Conservation (phyloP, 257 asterid genomes). For the Solanum bulbocastanum region DNA sequence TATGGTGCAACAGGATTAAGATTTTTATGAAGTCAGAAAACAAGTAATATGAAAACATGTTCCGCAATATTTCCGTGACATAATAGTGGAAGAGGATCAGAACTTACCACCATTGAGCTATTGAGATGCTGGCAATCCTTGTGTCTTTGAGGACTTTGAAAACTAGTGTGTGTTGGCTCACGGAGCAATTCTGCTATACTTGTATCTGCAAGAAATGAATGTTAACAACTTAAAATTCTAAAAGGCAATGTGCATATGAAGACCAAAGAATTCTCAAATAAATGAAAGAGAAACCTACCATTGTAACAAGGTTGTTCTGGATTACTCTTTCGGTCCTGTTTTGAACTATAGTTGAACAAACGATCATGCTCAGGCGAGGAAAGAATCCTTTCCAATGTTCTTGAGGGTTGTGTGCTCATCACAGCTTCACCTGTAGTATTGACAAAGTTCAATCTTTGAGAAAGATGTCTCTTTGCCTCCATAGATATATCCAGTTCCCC, state of each 20-base stretch:
- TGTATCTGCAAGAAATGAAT: background rate
- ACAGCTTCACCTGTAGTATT: constrained; percentile 7
- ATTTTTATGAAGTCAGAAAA: background rate
- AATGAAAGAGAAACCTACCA: background rate
- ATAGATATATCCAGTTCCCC: constrained; percentile 35
- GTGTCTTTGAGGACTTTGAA: constrained; percentile 1
- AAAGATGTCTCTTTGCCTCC: constrained; percentile 83
- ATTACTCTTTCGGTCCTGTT: constrained; percentile 6
- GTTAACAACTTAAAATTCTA: background rate
- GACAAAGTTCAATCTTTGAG: constrained; percentile 31
- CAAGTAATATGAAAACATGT: background rate
- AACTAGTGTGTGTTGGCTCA: background rate
- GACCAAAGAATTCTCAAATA: background rate
- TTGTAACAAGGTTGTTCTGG: background rate
- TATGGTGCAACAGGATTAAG: background rate
- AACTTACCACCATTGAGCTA: constrained; percentile 21
- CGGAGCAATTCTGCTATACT: constrained; percentile 3
- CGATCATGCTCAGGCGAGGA: constrained; percentile 44
- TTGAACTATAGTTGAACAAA: constrained; percentile 29
- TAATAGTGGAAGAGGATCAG: background rate
- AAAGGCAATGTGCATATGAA: background rate
- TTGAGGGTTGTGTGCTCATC: constrained; percentile 19
- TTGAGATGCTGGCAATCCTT: constrained; percentile 9
- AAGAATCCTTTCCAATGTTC: constrained; percentile 48
- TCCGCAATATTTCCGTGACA: background rate